Evolutionary conservation across 164 flowering plant genomes (phyloP).

Genomic region (Piper longum): DNA sequence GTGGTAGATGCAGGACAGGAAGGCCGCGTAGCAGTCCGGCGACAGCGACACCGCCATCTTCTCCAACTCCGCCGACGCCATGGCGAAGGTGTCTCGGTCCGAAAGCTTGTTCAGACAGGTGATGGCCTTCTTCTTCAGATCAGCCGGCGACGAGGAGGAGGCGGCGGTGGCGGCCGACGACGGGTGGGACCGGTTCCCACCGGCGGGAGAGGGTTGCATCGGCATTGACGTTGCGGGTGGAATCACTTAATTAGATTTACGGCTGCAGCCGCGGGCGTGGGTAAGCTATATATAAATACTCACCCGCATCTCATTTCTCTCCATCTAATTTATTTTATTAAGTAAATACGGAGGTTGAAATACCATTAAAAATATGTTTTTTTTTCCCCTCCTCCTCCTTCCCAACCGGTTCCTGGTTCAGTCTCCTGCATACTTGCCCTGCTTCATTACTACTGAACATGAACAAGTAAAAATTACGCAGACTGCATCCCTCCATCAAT

Average conservation of each 20-base stretch:
- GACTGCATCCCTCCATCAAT: no score
- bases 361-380: no score
- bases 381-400: no score
- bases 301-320: no score
- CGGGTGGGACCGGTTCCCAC: background rate
- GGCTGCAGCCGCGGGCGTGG: no score
- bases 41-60: conserved; percentile 39
- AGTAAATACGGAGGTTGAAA: no score
- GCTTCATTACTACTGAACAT: no score
- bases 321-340: no score
- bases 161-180: background rate
- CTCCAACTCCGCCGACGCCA: conserved; percentile 66
- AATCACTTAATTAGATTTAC: background rate
- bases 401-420: no score
- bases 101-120: conserved; percentile 60
- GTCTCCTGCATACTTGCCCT: no score
- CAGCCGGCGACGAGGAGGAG: conserved; percentile 22
- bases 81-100: conserved; percentile 65
- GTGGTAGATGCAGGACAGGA: conserved; percentile 57
- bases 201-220: background rate
- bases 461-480: no score
- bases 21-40: conserved; percentile 33
- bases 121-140: conserved; percentile 48
- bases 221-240: background rate
- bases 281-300: no score